Conservation (phyloP, 139 green algal species). For the Ettlia oleoabundans region DNA sequence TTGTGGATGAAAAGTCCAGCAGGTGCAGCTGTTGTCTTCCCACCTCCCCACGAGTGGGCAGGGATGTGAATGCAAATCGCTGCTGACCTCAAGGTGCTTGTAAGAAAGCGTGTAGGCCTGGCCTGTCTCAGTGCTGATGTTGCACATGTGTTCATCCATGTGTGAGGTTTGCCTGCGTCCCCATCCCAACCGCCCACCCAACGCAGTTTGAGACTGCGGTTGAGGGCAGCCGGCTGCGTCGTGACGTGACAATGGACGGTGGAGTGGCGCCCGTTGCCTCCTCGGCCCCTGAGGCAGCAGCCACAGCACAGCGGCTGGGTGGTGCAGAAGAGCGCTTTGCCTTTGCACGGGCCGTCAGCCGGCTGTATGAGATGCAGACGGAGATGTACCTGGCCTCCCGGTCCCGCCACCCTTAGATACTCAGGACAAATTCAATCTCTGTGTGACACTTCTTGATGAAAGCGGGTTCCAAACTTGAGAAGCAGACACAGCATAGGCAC, state of each 20-base stretch:
- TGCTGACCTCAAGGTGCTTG: no score
- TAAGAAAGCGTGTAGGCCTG: no score
- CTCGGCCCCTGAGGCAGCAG: constrained; percentile 18
- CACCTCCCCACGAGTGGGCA: no score
- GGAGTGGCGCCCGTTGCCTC: constrained; percentile 66
- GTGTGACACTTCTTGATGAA: no score
- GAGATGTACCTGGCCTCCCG: constrained; percentile 2
- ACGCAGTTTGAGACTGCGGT: constrained; percentile 77
- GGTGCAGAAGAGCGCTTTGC: constrained; percentile 85
- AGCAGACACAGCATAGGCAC: no score
- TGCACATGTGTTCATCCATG: not conserved
- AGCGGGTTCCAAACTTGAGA: no score
- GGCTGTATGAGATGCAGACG: constrained; percentile 69
- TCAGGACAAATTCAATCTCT: no score
- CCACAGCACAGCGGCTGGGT: constrained; percentile 52
- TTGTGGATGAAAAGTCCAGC: no score
- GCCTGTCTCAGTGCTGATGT: no score
- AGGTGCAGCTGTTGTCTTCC: no score
- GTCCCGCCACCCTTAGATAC: not conserved
- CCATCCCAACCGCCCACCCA: not conserved
- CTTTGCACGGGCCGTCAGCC: constrained; percentile 76
- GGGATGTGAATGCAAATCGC: no score
- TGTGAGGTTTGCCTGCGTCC: not conserved
- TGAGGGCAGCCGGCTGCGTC: constrained; percentile 73
- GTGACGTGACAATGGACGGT: constrained; percentile 60